phyloP scores from a whole-genome alignment of 345 rosid genomes.

The Brassica incana region DNA sequence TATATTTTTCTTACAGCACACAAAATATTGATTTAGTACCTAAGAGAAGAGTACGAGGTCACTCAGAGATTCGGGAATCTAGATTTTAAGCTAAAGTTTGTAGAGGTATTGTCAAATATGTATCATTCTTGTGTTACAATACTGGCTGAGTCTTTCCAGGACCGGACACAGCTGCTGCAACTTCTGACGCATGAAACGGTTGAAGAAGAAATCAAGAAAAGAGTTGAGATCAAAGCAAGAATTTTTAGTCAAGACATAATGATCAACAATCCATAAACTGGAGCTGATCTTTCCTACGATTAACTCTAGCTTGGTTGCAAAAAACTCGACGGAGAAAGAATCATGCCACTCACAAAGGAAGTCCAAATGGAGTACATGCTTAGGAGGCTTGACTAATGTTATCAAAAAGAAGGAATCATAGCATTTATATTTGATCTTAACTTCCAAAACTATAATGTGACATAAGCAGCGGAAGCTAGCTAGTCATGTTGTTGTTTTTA shows the following conservation, averaged over 20 bases:
- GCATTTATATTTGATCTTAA: slow-evolving; percentile 8
- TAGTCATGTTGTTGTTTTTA: slow-evolving; percentile 28
- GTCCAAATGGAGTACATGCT: slow-evolving; percentile 64
- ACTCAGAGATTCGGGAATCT: too few relatives aligned
- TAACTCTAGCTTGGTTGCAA: slow-evolving; percentile 53
- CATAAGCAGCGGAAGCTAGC: slow-evolving; percentile 11
- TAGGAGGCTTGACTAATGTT: slow-evolving; percentile 54
- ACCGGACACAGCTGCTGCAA: slow-evolving; percentile 47
- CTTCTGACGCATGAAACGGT: slow-evolving; percentile 52
- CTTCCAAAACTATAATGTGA: slow-evolving; percentile 7
- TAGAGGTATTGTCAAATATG: neutral
- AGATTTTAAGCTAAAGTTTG: too few relatives aligned
- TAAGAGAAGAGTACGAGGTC: too few relatives aligned
- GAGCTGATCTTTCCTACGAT: slow-evolving; percentile 50
- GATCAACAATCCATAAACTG: slow-evolving; percentile 6
- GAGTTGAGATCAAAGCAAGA: slow-evolving; percentile 62
- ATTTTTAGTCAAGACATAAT: slow-evolving; percentile 49
- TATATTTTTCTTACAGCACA: too few relatives aligned
- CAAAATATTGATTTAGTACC: too few relatives aligned
- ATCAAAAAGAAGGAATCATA: neutral
- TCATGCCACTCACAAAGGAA: slow-evolving; percentile 72
- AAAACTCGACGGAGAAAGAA: slow-evolving; percentile 53
- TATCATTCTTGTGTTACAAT: neutral
- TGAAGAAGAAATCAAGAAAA: slow-evolving; percentile 53
- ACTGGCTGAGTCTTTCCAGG: slow-evolving; percentile 43